Evolutionary conservation across 2,329 filamentous ascomycete genomes (phyloP).

Genomic region (Verticillium klebahnii): DNA sequence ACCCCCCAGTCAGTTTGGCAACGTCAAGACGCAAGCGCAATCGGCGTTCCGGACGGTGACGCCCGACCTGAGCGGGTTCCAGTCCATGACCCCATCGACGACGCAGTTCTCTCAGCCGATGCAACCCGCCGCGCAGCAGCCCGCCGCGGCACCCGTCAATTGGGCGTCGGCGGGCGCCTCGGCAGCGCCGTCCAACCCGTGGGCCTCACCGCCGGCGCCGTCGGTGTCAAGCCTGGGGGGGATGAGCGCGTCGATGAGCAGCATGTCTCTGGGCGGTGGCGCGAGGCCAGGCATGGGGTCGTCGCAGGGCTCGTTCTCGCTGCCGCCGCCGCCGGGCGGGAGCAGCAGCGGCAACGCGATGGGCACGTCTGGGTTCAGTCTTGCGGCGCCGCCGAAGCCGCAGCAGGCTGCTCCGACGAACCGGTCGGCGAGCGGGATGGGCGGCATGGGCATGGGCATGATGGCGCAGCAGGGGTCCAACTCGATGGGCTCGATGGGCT

Average conservation of each 20-base stretch:
- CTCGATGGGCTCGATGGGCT: slow-evolving; percentile 13
- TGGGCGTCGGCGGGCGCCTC: slow-evolving; percentile 41
- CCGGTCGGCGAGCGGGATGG: slow-evolving; percentile 10
- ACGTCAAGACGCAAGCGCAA: slow-evolving; percentile 22
- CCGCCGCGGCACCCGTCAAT: slow-evolving; percentile 30
- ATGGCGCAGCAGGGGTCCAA: slow-evolving; percentile 9
- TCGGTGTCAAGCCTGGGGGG: slow-evolving; percentile 27
- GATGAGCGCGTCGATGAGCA: slow-evolving; percentile 40
- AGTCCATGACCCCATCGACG: slow-evolving; percentile 50
- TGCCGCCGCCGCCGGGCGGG: slow-evolving; percentile 47
- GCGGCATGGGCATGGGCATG: slow-evolving; percentile 7
- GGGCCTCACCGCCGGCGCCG: slow-evolving; percentile 35
- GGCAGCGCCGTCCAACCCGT: slow-evolving; percentile 38
- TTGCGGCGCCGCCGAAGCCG: slow-evolving; percentile 39
- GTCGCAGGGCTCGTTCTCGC: slow-evolving; percentile 44
- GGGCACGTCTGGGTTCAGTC: slow-evolving; percentile 32
- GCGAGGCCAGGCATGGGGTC: slow-evolving; percentile 29
- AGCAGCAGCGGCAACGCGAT: slow-evolving; percentile 16
- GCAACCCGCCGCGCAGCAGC: slow-evolving; percentile 31
- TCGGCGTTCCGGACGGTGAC: slow-evolving; percentile 52
- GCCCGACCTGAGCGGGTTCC: slow-evolving; percentile 52
- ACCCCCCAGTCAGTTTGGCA: slow-evolving; percentile 20
- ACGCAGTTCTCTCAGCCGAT: slow-evolving; percentile 62
- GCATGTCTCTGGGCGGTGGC: slow-evolving; percentile 39
- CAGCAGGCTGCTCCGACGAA: slow-evolving; percentile 20